Evolutionary conservation across 306 rosid species (phyloP), one percentile per base, ranked within the genome.

Genomic region (Ormosia emarginata): DNA sequence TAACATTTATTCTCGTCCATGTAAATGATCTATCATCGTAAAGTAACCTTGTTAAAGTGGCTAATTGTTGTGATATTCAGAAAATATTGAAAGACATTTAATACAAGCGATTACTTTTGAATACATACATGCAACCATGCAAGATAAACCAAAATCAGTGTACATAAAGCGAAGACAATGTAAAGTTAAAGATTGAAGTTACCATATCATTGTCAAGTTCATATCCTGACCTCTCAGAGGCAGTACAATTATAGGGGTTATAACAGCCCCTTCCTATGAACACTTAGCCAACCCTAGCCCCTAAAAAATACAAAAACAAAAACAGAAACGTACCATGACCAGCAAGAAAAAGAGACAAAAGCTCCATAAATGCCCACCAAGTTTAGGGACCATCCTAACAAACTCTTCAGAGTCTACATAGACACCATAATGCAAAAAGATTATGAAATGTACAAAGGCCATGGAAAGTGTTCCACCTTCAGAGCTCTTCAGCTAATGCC

Each of bases 381-480:
- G 82, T 70, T 69, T 30, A 70, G 71, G 12, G 70, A 77, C 12
- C 36, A 70, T 76, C 82, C 86, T 77, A 70, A 76, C 50, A 46
- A 50, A 13, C 24, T 18, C 75, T 39, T 36, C 40, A 36, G 49
- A 47, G 36, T 39, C 67, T 11, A 39, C 71, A 15, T 44, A 29
- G 76, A 76, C 63, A 49, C 36, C 72, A 72, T 55, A 24, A 33
- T 15, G 41, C 75, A 74, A 9, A 52, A 29, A 39, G 67, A 30
- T 2, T 67, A 15, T 67, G 5, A 66, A 77, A 88, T 81, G 82
- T 81, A 87, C 82, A 71, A 37, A 67, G 44, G 69, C 33, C 67
- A 53, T 71, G 53, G 55, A 2, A 50, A 63, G 52, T 46, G 58
- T 44, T 50, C 17, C 18, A 41, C 52, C 69, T 47, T 30, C 36